Conservation (phyloP, 2,329 filamentous ascomycete genomes). For the Akanthomyces muscarius region DNA sequence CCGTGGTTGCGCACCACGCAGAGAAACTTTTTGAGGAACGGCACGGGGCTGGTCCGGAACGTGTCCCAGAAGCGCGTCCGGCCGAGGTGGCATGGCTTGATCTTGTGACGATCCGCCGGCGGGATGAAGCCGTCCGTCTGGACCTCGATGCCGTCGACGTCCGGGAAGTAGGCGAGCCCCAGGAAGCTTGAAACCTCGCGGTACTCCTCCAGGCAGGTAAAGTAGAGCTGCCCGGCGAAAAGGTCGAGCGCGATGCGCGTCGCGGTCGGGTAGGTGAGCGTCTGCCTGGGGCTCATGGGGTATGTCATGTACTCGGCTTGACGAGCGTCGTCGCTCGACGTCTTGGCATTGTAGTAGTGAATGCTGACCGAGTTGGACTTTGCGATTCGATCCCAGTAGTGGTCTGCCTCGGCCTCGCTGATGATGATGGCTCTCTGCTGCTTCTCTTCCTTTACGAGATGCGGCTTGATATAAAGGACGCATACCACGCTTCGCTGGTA, state of each 20-base stretch:
- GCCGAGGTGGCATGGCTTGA: neutral
- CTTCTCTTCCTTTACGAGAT: neutral
- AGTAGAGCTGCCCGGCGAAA: constrained; percentile 65
- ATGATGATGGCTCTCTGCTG: constrained; percentile 46
- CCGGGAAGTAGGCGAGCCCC: constrained; percentile 38
- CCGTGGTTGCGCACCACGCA: constrained; percentile 35
- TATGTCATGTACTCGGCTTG: neutral
- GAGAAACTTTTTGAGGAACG: constrained; percentile 36
- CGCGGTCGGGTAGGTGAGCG: constrained; percentile 19
- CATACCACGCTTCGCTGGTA: constrained; percentile 4
- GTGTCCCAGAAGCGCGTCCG: neutral
- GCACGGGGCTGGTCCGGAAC: constrained; percentile 32
- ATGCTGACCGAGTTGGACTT: constrained; percentile 33
- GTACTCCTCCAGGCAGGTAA: constrained; percentile 52
- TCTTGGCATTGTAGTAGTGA: constrained; percentile 41
- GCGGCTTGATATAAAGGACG: neutral
- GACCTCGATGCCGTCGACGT: constrained; percentile 6
- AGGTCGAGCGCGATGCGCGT: constrained; percentile 50
- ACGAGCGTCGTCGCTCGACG: neutral
- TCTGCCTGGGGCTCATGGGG: constrained; percentile 15
- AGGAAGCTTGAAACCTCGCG: constrained; percentile 46
- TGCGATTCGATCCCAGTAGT: constrained; percentile 38
- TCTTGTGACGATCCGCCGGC: neutral
- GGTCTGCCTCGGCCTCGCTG: constrained; percentile 57
- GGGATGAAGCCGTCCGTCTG: constrained; percentile 34